These are phyloP conservation scores for Mediolabrus comicus DNA, from an alignment of 108 stramenopile species.

Conservation along the genomic window DNA sequence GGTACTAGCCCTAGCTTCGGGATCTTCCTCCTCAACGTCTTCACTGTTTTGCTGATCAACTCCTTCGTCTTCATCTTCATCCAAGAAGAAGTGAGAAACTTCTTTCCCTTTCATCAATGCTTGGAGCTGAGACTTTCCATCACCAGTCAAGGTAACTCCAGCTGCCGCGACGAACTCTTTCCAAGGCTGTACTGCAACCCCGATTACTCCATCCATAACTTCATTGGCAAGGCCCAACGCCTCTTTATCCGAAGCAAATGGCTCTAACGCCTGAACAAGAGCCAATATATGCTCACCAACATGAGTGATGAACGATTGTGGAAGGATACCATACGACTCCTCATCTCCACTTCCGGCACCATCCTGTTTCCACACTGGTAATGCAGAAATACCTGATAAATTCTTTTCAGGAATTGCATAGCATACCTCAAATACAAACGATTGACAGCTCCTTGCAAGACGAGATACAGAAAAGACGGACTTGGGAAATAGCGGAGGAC, in stretches of 20 bases:
- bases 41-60: slow-evolving; percentile 45
- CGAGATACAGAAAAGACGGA: slow-evolving; percentile 51
- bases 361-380: slow-evolving; percentile 69
- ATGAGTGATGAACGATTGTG: slow-evolving; percentile 80
- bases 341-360: slow-evolving; percentile 34
- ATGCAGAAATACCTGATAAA: slow-evolving; percentile 61
- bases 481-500: slow-evolving; percentile 49
- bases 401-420: slow-evolving; percentile 72
- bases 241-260: slow-evolving; percentile 75
- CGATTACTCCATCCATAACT: slow-evolving; percentile 67
- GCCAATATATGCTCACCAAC: slow-evolving; percentile 88
- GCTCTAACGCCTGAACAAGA: slow-evolving; percentile 83
- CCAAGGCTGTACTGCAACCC: slow-evolving; percentile 78
- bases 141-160: slow-evolving; percentile 41
- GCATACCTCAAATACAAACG: slow-evolving; percentile 79
- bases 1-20: slow-evolving; percentile 48
- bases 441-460: slow-evolving; percentile 68
- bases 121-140: slow-evolving; percentile 33
- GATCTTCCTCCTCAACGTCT: slow-evolving; percentile 49
- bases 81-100: slow-evolving; percentile 43
- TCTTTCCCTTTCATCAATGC: slow-evolving; percentile 67
- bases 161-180: slow-evolving; percentile 69
- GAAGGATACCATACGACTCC: slow-evolving; percentile 78
- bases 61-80: slow-evolving; percentile 47
- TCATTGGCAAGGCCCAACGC: slow-evolving; percentile 76